Base-by-base conservation (phyloP, 352 stramenopile species). In the Phytophthora pseudosyringae region DNA sequence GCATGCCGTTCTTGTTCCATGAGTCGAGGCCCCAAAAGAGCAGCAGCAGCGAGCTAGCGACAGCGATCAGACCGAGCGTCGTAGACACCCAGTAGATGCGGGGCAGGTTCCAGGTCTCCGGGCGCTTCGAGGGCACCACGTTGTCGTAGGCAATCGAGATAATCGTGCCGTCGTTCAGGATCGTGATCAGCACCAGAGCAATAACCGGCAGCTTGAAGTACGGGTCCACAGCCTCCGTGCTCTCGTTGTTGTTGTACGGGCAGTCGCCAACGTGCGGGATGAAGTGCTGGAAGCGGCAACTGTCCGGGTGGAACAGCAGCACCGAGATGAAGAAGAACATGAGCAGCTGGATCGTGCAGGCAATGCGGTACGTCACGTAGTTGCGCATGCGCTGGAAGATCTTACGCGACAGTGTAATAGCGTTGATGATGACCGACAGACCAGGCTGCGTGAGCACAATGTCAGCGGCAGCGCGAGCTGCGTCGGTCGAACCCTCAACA, bases 311-410 rank as follows among this genome's bases (percentile, higher is more conserved):
- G 71, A 98, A 88, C 11, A 90, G 76, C 49, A 98, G 75, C 48
- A 97, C 89, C 13, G 92, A 91, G 65, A 98, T 85, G 70, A 97
- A 95, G 74, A 98, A 95, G 74, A 98, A 98, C 52, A 97, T 65
- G 18, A 98, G 67, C 29, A 98, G 74, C 61, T 98, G 90, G 44
- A 98, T 80, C 21, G 89, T 98, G 61, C 80, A 91, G 41, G 93
- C 89, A 67, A 98, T 95, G 38, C 93, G 88, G 76, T 98, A 98
- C 44, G 89, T 97, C 69, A 98, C 85, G 75, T 98, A 98, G 73
- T 97, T 98, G 52, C 71, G 81, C 74, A 99, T 98, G 43, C 96
- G 90, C 59, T 93, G 80, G 73, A 99, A 98, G 62, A 99, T 98
- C 55, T 93, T 88, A 49, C 97, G 89, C 11, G 94, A 91, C 8